Conservation (phyloP, 345 rosid species). For the Arabis alpina region DNA sequence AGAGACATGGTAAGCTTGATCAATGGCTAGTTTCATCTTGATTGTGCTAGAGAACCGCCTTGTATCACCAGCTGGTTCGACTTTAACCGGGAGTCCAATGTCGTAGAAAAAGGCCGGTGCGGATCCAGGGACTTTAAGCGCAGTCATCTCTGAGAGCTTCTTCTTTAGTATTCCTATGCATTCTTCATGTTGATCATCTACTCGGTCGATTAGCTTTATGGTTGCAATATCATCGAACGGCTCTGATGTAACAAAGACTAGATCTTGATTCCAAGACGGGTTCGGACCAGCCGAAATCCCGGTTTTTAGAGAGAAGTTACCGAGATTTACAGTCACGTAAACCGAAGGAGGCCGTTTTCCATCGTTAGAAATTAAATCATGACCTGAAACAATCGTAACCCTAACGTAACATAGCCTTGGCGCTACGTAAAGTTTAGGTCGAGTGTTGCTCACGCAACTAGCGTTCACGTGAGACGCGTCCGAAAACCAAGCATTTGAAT, state of each 20-base stretch:
- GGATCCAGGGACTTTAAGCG: slow-evolving; percentile 27
- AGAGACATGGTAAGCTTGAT: slow-evolving; percentile 37
- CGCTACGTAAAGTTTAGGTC: slow-evolving; percentile 37
- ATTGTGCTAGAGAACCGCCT: slow-evolving; percentile 33
- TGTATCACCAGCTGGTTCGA: neutral
- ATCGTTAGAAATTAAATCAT: slow-evolving; percentile 20
- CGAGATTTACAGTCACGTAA: slow-evolving; percentile 32
- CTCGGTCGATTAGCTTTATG: neutral
- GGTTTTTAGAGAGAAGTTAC: neutral
- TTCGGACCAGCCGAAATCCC: neutral
- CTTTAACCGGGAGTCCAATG: slow-evolving; percentile 6
- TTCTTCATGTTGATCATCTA: slow-evolving; percentile 3
- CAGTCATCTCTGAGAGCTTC: slow-evolving; percentile 28
- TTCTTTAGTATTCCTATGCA: slow-evolving; percentile 15
- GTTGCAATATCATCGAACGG: slow-evolving; percentile 18
- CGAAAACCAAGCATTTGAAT: slow-evolving; percentile 35
- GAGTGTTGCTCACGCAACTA: slow-evolving; percentile 29
- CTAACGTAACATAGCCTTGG: slow-evolving; percentile 40
- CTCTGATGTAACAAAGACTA: slow-evolving; percentile 37
- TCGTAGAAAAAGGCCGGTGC: slow-evolving; percentile 29
- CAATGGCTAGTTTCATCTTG: slow-evolving; percentile 35
- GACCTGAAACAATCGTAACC: slow-evolving; percentile 34
- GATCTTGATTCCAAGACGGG: slow-evolving; percentile 40
- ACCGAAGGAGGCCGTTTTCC: neutral
- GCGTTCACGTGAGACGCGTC: slow-evolving; percentile 28